Conservation (phyloP, 2,329 filamentous ascomycete genomes). For the Nothophaeocryptopus gaeumannii region DNA sequence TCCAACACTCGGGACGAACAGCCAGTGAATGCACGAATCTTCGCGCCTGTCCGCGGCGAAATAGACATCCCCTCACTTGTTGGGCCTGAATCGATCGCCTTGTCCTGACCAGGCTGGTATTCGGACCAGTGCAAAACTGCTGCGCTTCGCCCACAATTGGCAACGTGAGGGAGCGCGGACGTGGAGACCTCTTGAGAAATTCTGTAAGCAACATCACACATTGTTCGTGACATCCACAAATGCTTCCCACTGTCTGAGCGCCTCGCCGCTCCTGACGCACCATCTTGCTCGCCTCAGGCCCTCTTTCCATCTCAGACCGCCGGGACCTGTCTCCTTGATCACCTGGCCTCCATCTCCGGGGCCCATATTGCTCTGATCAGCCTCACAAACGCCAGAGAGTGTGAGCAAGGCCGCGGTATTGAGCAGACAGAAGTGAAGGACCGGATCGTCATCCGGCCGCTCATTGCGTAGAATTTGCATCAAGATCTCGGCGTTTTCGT, state of each 20-base stretch:
- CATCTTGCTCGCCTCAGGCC: slow-evolving; percentile 82
- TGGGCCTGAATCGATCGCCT: too few species aligned
- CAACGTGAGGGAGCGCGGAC: too few species aligned
- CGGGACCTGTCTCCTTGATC: slow-evolving; percentile 77
- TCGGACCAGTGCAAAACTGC: too few species aligned
- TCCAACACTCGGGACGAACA: too few species aligned
- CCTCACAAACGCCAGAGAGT: slow-evolving; percentile 79
- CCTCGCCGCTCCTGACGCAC: slow-evolving; percentile 81
- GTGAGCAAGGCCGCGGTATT: slow-evolving; percentile 90
- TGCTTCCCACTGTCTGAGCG: slow-evolving; percentile 75
- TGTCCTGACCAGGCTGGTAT: too few species aligned
- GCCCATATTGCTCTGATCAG: slow-evolving; percentile 76
- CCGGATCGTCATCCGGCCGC: slow-evolving; percentile 71
- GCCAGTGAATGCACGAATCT: too few species aligned
- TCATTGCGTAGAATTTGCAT: slow-evolving; percentile 72
- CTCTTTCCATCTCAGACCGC: slow-evolving; percentile 89
- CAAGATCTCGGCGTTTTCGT: slow-evolving; percentile 83
- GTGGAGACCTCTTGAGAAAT: neutral
- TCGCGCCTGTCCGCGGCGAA: too few species aligned
- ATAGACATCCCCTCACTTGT: too few species aligned
- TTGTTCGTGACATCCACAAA: slow-evolving; percentile 81
- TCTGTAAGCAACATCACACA: slow-evolving; percentile 1
- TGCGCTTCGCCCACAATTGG: too few species aligned
- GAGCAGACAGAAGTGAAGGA: slow-evolving; percentile 89
- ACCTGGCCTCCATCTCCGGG: slow-evolving; percentile 76